Evolutionary conservation across 2,329 filamentous ascomycete species (phyloP), one percentile per base, ranked within the genome.

Genomic region (Trichoderma atrobrunneum): DNA sequence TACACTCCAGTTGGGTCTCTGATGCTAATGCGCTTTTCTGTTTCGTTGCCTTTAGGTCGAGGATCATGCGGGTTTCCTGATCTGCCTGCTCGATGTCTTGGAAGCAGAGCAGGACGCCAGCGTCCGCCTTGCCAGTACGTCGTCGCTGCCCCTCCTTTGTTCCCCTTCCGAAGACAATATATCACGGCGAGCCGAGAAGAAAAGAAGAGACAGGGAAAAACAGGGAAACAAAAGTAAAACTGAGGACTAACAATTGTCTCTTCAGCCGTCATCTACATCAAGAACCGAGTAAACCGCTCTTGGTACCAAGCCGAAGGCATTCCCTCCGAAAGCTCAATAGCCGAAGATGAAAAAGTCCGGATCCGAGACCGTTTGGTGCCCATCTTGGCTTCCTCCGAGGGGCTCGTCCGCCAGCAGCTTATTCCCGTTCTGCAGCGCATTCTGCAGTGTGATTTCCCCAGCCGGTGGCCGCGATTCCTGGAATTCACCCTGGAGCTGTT

Each of bases 361-460:
- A 94, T 98, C 80, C 90, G 95, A 81, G 91, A 95, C 78, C 93
- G 95, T 74, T 87, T 99, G 77, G 91, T 99, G 61, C 95, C 96
- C 75, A 90, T 97, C 77, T 89, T 99, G 78, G 95, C 94, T 75
- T 87, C 91, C 74, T 93, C 94, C 59, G 90, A 91, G 74, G 90
- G 92, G 63, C 91, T 92, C 78, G 91, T 98, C 77, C 94, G 96
- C 81, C 91, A 95, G 76, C 96, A 99, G 84, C 90, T 99, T 76
- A 91, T 98, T 75, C 95, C 97, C 73, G 91, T 97, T 77, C 91
- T 99, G 72, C 94, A 98, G 85, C 97, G 97, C 83, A 95, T 99
- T 79, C 89, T 99, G 75, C 93, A 97, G 83, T 92, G 92, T 85
- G 96, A 99, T 82, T 99, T 98, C 82, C 96, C 96, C 71, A 89